phyloP scores from a whole-genome alignment of 176 grass and related monocot genomes.

The Oryza punctata region DNA sequence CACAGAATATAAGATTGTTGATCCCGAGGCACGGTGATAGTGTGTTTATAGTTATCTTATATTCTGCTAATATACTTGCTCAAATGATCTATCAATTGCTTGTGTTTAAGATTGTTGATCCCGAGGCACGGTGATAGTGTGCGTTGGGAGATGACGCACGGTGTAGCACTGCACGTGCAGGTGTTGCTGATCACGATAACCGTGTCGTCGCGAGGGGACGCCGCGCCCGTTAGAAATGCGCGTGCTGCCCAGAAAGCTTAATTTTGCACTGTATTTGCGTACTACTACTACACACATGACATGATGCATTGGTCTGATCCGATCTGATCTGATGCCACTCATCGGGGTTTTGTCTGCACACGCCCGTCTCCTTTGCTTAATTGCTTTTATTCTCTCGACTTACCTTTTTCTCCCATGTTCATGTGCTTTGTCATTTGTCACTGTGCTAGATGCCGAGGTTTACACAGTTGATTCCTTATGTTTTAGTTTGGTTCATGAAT shows the following conservation, averaged over 20 bases:
- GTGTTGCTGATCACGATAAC: slow-evolving; percentile 23
- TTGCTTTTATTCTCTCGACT: slow-evolving; percentile 7
- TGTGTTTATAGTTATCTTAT: no score
- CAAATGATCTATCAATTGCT: no score
- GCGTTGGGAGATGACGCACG: neutral
- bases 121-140: no score
- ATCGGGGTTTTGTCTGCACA: neutral
- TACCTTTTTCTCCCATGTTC: neutral
- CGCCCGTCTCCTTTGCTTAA: slow-evolving; percentile 12
- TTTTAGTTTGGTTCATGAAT: no score
- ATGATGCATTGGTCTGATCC: neutral
- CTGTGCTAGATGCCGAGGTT: neutral
- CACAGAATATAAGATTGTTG: no score
- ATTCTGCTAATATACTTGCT: no score
- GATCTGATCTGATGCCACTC: neutral
- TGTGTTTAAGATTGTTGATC: no score
- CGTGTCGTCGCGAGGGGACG: slow-evolving; percentile 26
- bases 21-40: no score
- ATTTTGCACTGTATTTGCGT: no score
- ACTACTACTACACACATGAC: neutral
- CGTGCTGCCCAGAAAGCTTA: neutral
- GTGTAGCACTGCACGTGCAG: slow-evolving; percentile 22
- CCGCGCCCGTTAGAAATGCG: neutral
- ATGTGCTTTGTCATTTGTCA: slow-evolving; percentile 18
- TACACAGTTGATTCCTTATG: no score